Percentiles rank a stretch among this genome's conserved stretches.
These are phyloP conservation scores for Rhizopogon vinicolor DNA, from an alignment of 768 basidiomycete genomes.

Conservation along the genomic window DNA sequence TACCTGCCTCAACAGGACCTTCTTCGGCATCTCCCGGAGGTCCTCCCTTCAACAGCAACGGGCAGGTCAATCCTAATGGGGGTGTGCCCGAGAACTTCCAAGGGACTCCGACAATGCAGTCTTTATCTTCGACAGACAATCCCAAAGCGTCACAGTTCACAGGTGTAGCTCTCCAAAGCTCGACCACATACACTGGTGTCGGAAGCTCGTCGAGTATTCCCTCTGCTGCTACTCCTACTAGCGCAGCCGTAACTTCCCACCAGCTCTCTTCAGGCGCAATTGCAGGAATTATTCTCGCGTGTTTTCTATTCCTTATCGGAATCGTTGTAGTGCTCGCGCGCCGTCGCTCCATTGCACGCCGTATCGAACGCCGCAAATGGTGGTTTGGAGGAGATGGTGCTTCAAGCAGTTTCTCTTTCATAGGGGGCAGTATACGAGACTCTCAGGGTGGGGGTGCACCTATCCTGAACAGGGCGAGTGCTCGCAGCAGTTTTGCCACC, in stretches of 20 bases:
- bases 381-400: conserved; percentile 31
- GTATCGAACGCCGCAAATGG: conserved; percentile 42
- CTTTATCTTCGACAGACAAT: background rate
- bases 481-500: conserved; percentile 63
- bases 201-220: conserved; percentile 8
- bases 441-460: conserved; percentile 11
- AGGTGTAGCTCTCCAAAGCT: conserved; percentile 1
- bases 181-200: conserved; percentile 8
- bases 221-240: conserved; percentile 9
- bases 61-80: background rate
- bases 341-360: conserved; percentile 38
- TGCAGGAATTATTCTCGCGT: conserved; percentile 37
- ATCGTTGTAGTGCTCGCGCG: conserved; percentile 41
- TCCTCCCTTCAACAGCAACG: background rate
- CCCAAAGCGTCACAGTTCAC: background rate
- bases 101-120: background rate
- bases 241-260: conserved; percentile 9
- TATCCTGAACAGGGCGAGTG: conserved; percentile 22
- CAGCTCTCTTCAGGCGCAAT: conserved; percentile 42
- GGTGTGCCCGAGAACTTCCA: background rate
- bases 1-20: background rate
- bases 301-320: conserved; percentile 25
- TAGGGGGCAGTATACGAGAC: conserved; percentile 10
- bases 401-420: background rate
- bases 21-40: background rate